Evolutionary conservation across 2,329 filamentous ascomycete species (phyloP).

Genomic region (Fusarium euwallaceae): DNA sequence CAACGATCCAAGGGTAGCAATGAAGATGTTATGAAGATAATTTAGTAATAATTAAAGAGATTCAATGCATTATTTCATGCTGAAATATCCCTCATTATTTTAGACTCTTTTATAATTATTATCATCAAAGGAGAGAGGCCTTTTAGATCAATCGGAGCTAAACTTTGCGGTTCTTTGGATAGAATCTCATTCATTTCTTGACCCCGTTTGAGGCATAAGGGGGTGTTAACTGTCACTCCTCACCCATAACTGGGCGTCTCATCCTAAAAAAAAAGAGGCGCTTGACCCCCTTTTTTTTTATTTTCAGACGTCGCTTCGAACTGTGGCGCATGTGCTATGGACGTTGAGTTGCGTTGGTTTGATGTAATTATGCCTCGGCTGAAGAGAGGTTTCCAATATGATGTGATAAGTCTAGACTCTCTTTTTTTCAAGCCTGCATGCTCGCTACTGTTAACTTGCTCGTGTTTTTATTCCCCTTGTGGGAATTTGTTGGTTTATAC

Average conservation of each 20-base stretch:
- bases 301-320: neutral
- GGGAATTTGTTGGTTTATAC: neutral
- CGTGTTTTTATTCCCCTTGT: neutral
- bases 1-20: neutral
- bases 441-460: neutral
- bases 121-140: too few relatives aligned
- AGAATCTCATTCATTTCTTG: neutral
- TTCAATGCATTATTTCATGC: too few relatives aligned
- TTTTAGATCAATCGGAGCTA: too few relatives aligned
- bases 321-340: neutral
- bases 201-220: conserved; percentile 36
- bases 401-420: neutral
- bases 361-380: neutral
- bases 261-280: neutral
- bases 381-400: neutral
- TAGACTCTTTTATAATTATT: neutral
- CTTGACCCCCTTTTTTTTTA: neutral
- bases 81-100: too few relatives aligned
- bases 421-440: neutral
- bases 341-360: neutral
- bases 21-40: neutral
- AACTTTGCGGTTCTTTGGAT: too few relatives aligned
- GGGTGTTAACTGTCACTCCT: neutral
- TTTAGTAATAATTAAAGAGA: neutral
- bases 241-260: neutral